phyloP scores from a whole-genome alignment of 208 protist species.

The Naegleria fowleri region DNA sequence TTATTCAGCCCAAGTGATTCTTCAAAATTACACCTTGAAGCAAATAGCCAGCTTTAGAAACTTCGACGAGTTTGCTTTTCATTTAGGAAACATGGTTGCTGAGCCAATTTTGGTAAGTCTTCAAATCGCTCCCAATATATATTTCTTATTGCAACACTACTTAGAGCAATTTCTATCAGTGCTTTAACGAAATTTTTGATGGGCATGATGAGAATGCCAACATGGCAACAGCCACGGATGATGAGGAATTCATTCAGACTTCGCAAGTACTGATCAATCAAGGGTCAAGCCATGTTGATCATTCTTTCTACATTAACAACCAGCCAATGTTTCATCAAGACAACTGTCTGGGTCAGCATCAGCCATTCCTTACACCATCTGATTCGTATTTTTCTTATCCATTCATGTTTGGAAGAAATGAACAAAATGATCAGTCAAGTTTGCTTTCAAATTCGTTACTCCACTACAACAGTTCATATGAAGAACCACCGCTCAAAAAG shows the following conservation, averaged over 20 bases:
- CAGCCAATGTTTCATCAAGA: background rate
- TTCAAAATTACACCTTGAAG: background rate
- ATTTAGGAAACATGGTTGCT: background rate
- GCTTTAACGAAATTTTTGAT: background rate
- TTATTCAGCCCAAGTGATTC: background rate
- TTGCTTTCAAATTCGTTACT: no score
- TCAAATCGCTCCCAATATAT: background rate
- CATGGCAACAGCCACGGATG: background rate
- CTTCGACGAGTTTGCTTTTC: background rate
- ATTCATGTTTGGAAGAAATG: no score
- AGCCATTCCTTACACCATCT: background rate
- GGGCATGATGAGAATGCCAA: background rate
- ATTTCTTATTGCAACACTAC: no score
- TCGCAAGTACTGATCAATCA: no score
- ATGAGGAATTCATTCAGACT: background rate
- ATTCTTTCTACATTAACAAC: background rate
- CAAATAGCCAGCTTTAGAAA: background rate
- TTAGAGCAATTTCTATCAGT: background rate
- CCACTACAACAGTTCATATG: no score
- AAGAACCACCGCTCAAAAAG: no score
- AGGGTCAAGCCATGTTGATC: no score
- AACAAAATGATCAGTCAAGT: no score
- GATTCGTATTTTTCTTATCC: background rate
- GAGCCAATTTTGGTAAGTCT: background rate
- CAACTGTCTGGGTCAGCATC: background rate